A percentile compares a stretch with the other conserved stretches of the same genome.
These are phyloP conservation scores for Trichoderma asperellum DNA, from an alignment of 2,329 filamentous ascomycete genomes.

Conservation along the genomic window DNA sequence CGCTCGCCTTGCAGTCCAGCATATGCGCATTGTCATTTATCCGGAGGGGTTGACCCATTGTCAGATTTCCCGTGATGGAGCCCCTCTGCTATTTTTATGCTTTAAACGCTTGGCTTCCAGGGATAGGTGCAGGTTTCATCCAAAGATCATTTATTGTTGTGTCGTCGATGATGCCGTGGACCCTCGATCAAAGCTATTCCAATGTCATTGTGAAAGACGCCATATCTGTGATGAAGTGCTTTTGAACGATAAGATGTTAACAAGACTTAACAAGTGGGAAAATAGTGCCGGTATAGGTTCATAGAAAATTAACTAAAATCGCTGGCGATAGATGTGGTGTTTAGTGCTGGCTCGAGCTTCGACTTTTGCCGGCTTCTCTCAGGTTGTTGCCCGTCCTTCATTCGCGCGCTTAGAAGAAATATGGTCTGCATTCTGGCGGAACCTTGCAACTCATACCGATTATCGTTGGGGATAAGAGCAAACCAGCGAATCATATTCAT, in stretches of 20 bases:
- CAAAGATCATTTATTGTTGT: background rate
- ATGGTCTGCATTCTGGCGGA: background rate
- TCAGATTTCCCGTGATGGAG: constrained; percentile 8
- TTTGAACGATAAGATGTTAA: background rate
- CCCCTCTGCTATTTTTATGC: background rate
- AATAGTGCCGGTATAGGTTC: background rate
- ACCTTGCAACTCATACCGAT: background rate
- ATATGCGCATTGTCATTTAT: constrained; percentile 7
- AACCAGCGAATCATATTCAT: background rate
- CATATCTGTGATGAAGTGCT: background rate
- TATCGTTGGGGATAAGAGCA: background rate
- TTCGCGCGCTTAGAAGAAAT: background rate
- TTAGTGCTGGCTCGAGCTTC: background rate
- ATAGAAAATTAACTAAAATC: background rate
- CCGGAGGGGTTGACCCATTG: constrained; percentile 12
- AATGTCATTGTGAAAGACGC: background rate
- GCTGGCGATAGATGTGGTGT: background rate
- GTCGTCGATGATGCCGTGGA: background rate
- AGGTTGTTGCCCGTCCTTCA: background rate
- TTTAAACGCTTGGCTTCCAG: background rate
- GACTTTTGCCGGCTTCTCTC: background rate
- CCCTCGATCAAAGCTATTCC: background rate
- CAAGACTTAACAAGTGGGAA: background rate
- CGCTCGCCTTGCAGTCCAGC: background rate
- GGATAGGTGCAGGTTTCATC: background rate